Evolutionary conservation across 148 eudicot species (phyloP), one percentile per base, ranked within the genome.

Genomic region (Bassia scoparia): DNA sequence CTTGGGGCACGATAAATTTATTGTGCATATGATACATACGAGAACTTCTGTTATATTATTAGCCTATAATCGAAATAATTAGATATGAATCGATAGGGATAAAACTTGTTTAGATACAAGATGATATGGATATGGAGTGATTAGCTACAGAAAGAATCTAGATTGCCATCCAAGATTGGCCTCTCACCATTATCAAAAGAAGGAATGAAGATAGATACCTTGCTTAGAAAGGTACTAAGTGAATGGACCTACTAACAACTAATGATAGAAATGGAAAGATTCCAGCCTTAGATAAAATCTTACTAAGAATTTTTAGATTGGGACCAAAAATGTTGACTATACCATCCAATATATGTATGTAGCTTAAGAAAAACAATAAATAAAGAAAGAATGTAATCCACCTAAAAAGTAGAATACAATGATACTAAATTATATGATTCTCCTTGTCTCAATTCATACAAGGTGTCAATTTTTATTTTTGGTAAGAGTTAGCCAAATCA

Each of bases 271-370:
- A 26, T 35, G 24, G 48, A 70, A 70, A 17, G 61, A 33, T 7
- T 30, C 33, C 41, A 70, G 11, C 73, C 61, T 53, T 52, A 70
- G 73, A 70, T 70, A 34, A 33, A 53, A 70, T 53, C 61, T 53
- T 20, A 34, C 44, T n/a, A n/a, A n/a, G 73, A 70, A 53, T 35
- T 37, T 7, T n/a, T 61, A 9, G 3, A 9, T 4, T 11, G 38
- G 61, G 73, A 62, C 14, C 61, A 61, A 56, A 53, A 70, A 70
- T 33, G 62, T 70, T 70, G 61, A 70, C 56, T 24, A 67, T 31
- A 54, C 26, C 30, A 15, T 56, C 30, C 48, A 33, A 34, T 53
- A 33, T 61, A 31, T 6, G 17, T 12, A 3, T 61, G 17, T 61
- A 60, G 31, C 20, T 13, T 33, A 29, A 48, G 58, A 33, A 49